Base-by-base conservation (phyloP, 768 basidiomycete species). In the Cystofilobasidium bisporidii region DNA sequence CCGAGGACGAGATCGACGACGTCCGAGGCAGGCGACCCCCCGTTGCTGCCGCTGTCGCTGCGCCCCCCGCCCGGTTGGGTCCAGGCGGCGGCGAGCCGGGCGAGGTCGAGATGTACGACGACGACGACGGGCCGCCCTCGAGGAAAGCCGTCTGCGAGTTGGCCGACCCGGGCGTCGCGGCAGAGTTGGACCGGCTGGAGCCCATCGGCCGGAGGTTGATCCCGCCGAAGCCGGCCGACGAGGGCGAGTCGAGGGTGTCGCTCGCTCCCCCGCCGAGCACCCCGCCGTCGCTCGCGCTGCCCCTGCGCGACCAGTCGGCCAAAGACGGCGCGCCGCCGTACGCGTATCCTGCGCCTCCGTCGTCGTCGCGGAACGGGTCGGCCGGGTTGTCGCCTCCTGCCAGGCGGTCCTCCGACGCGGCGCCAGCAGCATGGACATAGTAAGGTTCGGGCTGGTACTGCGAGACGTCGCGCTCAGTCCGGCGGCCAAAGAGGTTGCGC, bases 361-460 rank as follows among this genome's bases (percentile, higher is more conserved):
- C 61, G 14, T 63, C 60, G 61, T 67, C 66, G 24, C 38, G 40
- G 53, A 67, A 67, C 36, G 66, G 66, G 33, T 67, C 66, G 10
- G 17, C 56, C 18, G 10, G 18, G 18, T 15, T 28, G 26, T 32
- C 56, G 26, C 36, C 65, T 1, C n/a, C 50, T 11, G 30, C 53
- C 8, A 32, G 53, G 5, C 1, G 5, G 32, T 45, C 41, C 48
- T 30, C 45, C 47, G 33, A 28, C 41, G 47, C 26, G 24, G n/a
- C 30, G 20, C 28, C 53, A 4, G 17, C 64, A 15, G 32, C n/a
- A 15, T 43, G 28, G 0, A 26, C 18, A 24, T 57, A 58, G 59
- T 67, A 67, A 18, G 66, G 66, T 14, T 67, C 66, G 12, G 66
- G 60, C 17, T 62, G 61, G 30, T 56, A 67, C 33, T 28, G 40